Conservation (phyloP, 2,329 filamentous ascomycete genomes). For the Teratosphaeria viscida region DNA sequence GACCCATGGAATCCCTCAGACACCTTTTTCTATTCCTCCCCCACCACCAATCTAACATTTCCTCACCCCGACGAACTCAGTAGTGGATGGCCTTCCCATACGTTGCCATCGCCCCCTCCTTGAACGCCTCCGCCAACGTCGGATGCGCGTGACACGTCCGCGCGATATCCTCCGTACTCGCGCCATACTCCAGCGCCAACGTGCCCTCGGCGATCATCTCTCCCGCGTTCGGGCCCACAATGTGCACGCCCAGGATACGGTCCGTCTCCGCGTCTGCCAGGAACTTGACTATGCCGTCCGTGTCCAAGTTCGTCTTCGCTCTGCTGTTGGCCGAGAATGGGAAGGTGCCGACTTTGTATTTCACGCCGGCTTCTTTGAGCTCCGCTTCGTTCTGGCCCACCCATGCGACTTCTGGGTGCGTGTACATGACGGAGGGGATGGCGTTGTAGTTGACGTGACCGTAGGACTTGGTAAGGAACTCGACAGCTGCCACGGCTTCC, state of each 20-base stretch:
- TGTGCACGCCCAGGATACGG: slow-evolving; percentile 88
- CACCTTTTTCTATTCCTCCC: background rate
- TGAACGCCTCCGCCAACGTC: slow-evolving; percentile 93
- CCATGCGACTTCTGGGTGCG: slow-evolving; percentile 96
- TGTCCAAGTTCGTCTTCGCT: slow-evolving; percentile 97
- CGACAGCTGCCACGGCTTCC: slow-evolving; percentile 85
- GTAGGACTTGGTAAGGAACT: slow-evolving; percentile 96
- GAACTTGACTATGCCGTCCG: slow-evolving; percentile 95
- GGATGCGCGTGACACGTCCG: slow-evolving; percentile 95
- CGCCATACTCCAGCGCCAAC: slow-evolving; percentile 90
- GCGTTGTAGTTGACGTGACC: slow-evolving; percentile 98
- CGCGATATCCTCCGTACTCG: slow-evolving; percentile 86
- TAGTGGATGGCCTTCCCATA: slow-evolving; percentile 94
- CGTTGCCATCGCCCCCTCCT: slow-evolving; percentile 98
- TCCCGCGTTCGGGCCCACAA: slow-evolving; percentile 88
- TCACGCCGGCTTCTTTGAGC: slow-evolving; percentile 76
- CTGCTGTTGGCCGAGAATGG: slow-evolving; percentile 97
- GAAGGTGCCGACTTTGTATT: slow-evolving; percentile 89
- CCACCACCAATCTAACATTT: background rate
- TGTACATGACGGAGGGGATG: slow-evolving; percentile 99
- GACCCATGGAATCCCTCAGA: background rate
- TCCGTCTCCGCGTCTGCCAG: slow-evolving; percentile 93
- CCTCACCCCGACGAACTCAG: slow-evolving; percentile 36
- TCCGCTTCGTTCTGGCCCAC: slow-evolving; percentile 97
- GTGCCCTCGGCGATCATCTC: slow-evolving; percentile 99